Conservation (phyloP, 2,329 filamentous ascomycete genomes). For the Fusarium sp. region DNA sequence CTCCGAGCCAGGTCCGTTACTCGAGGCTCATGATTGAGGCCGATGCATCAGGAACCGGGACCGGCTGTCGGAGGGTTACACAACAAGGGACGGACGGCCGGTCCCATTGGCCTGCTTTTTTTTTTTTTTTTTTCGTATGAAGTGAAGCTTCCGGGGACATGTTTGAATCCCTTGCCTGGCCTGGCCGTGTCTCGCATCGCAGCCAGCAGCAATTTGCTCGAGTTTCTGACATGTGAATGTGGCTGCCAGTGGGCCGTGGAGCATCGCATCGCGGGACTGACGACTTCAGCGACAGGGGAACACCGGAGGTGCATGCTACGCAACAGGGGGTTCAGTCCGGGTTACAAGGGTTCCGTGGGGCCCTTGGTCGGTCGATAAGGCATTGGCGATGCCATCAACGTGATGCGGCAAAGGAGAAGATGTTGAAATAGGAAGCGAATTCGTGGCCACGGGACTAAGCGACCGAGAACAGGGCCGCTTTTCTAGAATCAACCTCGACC, state of each 20-base stretch:
- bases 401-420: constrained; percentile 30
- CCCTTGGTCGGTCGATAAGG: constrained; percentile 31
- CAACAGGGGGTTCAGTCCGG: constrained; percentile 19
- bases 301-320: constrained; percentile 29
- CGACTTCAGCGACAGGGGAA: constrained; percentile 26
- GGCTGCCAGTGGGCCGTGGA: constrained; percentile 38
- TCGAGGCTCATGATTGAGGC: constrained; percentile 13
- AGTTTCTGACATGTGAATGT: constrained; percentile 47
- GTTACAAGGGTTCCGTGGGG: constrained; percentile 5
- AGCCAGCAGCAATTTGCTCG: neutral
- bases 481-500: constrained; percentile 31
- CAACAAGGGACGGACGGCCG: neutral
- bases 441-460: constrained; percentile 19
- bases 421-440: constrained; percentile 33
- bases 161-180: constrained; percentile 11
- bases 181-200: constrained; percentile 1
- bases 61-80: constrained; percentile 17
- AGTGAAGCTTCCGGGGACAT: constrained; percentile 21
- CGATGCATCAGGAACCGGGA: neutral
- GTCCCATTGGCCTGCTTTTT: neutral
- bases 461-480: constrained; percentile 26
- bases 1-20: constrained; percentile 17
- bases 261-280: constrained; percentile 9
- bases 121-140: constrained; percentile 16
- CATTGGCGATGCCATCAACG: constrained; percentile 21